phyloP scores from a whole-genome alignment of 179 eudicot genomes.

The Nepenthes alata region DNA sequence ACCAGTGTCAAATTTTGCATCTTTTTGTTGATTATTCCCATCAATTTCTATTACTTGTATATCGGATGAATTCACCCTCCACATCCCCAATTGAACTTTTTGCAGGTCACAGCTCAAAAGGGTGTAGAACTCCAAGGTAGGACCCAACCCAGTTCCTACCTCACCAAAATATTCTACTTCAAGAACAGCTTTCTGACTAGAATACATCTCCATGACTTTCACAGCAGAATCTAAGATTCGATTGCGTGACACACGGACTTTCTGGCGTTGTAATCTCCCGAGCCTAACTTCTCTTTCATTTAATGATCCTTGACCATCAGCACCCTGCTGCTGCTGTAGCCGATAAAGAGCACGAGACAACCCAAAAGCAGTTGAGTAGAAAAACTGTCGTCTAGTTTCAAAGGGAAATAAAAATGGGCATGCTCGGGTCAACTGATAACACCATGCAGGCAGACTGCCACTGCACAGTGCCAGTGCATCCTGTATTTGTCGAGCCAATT shows the following conservation, averaged over 20 bases:
- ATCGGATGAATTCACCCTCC: constrained; percentile 52
- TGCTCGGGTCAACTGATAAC: constrained; percentile 87
- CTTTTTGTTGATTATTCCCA: constrained; percentile 18
- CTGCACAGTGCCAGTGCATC: constrained; percentile 96
- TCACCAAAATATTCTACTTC: constrained; percentile 99
- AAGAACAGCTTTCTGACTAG: constrained; percentile 89
- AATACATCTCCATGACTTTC: constrained; percentile 98
- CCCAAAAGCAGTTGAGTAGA: constrained; percentile 94
- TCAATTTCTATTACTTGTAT: constrained; percentile 47
- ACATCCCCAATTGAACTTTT: constrained; percentile 67
- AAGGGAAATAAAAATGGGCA: constrained; percentile 96
- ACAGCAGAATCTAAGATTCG: constrained; percentile 94
- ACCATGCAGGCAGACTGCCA: constrained; percentile 98
- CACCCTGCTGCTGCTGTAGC: constrained; percentile 92
- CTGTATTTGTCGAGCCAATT: constrained; percentile 85
- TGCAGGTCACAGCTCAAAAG: constrained; percentile 88
- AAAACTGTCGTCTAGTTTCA: constrained; percentile 91
- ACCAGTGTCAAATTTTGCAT: constrained; percentile 10
- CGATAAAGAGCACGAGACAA: constrained; percentile 84
- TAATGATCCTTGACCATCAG: constrained; percentile 66
- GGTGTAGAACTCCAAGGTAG: constrained; percentile 91
- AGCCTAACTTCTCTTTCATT: constrained; percentile 78
- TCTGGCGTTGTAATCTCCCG: constrained; percentile 90
- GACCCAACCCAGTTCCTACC: constrained; percentile 98
- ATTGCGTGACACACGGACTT: constrained; percentile 88